Conservation (phyloP, 345 rosid species). For the Kandelia obovata region DNA sequence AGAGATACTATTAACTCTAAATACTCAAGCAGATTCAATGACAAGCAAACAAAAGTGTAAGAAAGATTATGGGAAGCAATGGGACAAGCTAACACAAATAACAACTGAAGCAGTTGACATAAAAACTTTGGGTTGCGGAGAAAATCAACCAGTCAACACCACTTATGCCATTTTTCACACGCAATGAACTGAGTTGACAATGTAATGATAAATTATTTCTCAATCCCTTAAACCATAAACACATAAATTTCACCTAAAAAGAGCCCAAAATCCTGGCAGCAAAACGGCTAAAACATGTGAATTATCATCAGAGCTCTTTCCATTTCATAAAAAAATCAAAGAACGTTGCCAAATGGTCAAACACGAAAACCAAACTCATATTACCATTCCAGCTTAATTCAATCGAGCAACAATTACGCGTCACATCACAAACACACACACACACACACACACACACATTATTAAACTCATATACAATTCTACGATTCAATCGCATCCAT, state of each 20-base stretch:
- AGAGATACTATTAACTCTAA: not conserved
- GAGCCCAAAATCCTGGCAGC: not conserved
- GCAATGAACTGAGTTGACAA: not conserved
- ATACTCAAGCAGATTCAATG: not conserved
- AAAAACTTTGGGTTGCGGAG: not conserved
- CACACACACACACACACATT: not conserved
- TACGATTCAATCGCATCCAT: not conserved
- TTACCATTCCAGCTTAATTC: not conserved
- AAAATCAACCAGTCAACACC: not conserved
- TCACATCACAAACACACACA: not conserved
- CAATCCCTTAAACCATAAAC: not conserved
- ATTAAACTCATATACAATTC: not conserved
- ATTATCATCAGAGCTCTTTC: not conserved
- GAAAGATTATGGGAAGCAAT: not conserved
- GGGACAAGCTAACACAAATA: not conserved
- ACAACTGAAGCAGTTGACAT: not conserved
- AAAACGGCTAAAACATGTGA: not conserved
- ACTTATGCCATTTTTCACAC: not conserved
- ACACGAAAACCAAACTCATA: not conserved
- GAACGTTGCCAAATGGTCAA: not conserved
- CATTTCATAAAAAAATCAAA: not conserved
- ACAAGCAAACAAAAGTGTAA: not conserved
- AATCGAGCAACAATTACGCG: not conserved
- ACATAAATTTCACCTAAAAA: conserved; percentile 6
- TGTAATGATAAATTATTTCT: not conserved